These are phyloP conservation scores for Trichoderma lentiforme DNA, from an alignment of 2,329 filamentous ascomycete genomes.

Conservation along the genomic window DNA sequence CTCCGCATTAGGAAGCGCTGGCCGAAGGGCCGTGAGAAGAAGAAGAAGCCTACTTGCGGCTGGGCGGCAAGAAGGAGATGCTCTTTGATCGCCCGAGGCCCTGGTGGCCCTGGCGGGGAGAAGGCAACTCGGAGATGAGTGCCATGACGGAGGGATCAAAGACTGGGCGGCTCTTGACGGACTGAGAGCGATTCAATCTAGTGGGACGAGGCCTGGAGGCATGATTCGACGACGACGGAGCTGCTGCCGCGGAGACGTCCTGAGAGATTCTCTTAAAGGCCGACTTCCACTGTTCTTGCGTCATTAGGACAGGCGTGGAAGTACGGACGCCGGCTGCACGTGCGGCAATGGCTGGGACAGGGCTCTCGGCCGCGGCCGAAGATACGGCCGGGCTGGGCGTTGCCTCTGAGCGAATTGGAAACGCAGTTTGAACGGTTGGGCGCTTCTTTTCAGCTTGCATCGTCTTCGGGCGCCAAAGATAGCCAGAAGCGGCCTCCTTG, in stretches of 20 bases:
- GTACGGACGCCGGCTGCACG: background rate
- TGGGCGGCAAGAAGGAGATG: background rate
- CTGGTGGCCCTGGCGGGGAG: background rate
- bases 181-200: conserved; percentile 1
- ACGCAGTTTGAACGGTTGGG: background rate
- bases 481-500: background rate
- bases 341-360: background rate
- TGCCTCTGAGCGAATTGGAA: background rate
- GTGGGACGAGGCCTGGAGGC: background rate
- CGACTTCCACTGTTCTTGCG: conserved; percentile 14
- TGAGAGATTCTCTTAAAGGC: conserved; percentile 3
- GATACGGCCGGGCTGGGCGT: background rate
- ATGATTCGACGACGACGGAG: background rate
- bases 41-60: background rate
- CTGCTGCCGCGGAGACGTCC: background rate
- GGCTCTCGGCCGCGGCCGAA: background rate
- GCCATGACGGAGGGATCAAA: conserved; percentile 16
- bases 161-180: conserved; percentile 7
- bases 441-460: background rate
- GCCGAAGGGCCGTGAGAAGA: background rate
- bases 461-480: background rate
- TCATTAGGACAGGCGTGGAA: conserved; percentile 12
- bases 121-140: conserved; percentile 8
- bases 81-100: conserved; percentile 7
- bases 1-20: background rate